Base-by-base conservation (phyloP, 441 rosid genomes). In the Francoa sonchifolia region DNA sequence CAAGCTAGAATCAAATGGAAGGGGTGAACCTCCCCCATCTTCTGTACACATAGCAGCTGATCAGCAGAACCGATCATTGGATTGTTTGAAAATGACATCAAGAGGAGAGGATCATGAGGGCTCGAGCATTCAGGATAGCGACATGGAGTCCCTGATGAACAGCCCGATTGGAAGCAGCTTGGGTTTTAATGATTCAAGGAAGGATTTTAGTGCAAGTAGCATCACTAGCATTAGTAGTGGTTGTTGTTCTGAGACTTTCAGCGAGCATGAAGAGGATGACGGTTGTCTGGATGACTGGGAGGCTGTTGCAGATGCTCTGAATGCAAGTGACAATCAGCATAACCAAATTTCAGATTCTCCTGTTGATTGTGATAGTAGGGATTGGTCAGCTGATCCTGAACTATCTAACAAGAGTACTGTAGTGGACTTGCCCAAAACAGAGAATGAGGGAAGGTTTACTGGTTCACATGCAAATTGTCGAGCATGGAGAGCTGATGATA, bases 231-330 rank as follows among this genome's bases (percentile, higher is more conserved):
- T 44, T 14, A 58, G 67, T 45, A 43, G 61, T 28, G 68, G 51
- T 5, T 59, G 44, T 41, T 66, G 54, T 49, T 69, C 71, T 4
- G 74, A 67, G 39, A 63, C 62, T 46, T 51, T 36, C 39, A 50
- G 62, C 0, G 72, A 67, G 22, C 72, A 69, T 42, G 72, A 61
- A 37, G 71, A 67, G 11, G 70, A 63, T 22, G 56, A 51, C 18
- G 71, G 48, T 17, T 73, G 71, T 62, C 32, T 65, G 30, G 80
- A 69, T 57, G 72, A 67, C 34, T 73, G 76, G 80, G 80, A 73
- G 47, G 68, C 75, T 23, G 18, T 73, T 59, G 80, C 76, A 5
- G 76, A 73, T 58, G 80, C 80, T 13, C 52, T 69, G 43, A 55
- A 43, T 12, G 76, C 65, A 10, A 54, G 61, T 47, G 54, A 58